Evolutionary conservation across 2,329 filamentous ascomycete species (phyloP), one percentile per base, ranked within the genome.

Genomic region (Diplodia scrobiculata): DNA sequence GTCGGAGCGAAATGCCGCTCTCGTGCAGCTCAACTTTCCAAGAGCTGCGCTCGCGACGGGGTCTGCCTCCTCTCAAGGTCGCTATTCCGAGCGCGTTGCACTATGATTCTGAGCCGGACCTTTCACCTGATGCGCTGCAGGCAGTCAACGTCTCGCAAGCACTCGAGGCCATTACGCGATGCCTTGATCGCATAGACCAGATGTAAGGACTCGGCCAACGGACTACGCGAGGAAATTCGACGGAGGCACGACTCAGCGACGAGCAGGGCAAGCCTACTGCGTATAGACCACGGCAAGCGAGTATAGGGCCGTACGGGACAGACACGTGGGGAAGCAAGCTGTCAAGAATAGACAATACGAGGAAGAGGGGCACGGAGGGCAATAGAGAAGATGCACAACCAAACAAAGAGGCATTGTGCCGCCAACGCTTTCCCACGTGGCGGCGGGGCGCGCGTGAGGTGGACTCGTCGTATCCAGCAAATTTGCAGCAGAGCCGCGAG

Each of bases 111-210:
- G 45, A 50, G 21, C 21, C 45, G 17, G 45, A 62, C 41, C 45
- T 62, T 17, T 62, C 58, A 27, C 58, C 58, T 11, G 45, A 50
- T 29, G 58, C 58, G 1, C 58, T 50, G 58, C 58, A 62, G 25
- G 48, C 58, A n/a, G 36, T 48, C 58, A 62, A 62, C 29, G 45
- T 62, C 45, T 19, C 58, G 41, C 58, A 62, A 25, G 58, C 58
- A 6, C 58, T 62, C 41, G 58, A 62, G 10, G 58, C 58, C 58
- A 62, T 62, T 29, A 50, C 58, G n/a, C 58, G n/a, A 36, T 62
- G 58, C 45, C 45, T 62, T 25, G 58, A 62, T 29, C 58, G 58
- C 27, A 62, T 62, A 27, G 58, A 62, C 45, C 27, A 62, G 58
- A 19, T 21, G 41, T 62, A 45, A 62, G 9, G 58, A n/a, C 11